A percentile compares a stretch with the other conserved stretches of the same genome.
Evolutionary conservation across 352 stramenopile species (phyloP).

Genomic region (Pythium rhizo-oryzae): DNA sequence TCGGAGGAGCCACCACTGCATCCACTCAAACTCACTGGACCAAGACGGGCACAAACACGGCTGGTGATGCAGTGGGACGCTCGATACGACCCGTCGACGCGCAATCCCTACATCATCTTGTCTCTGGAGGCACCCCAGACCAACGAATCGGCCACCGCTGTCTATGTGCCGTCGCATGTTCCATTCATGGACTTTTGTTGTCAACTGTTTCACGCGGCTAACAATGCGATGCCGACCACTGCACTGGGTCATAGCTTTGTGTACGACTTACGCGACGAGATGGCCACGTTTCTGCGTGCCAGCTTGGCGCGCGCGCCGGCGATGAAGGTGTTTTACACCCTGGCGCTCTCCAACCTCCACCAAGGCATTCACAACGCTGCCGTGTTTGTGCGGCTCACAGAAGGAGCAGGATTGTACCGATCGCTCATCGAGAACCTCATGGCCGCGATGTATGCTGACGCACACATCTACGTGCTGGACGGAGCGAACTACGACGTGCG

Average conservation of each 20-base stretch:
- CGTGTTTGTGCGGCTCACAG: neutral
- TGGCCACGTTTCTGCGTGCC: neutral
- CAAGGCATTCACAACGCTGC: neutral
- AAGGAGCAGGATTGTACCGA: neutral
- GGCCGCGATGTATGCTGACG: slow-evolving; percentile 2
- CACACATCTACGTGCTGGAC: slow-evolving; percentile 1
- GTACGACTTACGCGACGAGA: neutral
- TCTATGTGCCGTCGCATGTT: neutral
- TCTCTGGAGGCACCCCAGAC: neutral
- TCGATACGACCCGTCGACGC: neutral
- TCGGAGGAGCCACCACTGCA: neutral
- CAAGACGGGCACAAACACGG: neutral
- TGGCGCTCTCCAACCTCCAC: neutral
- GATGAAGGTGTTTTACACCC: neutral
- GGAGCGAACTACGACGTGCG: neutral
- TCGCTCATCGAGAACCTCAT: neutral
- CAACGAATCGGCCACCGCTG: neutral
- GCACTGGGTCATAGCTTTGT: neutral
- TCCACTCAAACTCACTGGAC: neutral
- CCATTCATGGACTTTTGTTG: neutral
- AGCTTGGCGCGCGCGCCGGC: neutral
- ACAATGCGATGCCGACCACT: neutral
- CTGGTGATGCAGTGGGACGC: neutral
- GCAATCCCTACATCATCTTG: neutral
- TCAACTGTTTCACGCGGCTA: neutral